Conservation (phyloP, 2,329 filamentous ascomycete species). For the Sarocladiaceae sp. region DNA sequence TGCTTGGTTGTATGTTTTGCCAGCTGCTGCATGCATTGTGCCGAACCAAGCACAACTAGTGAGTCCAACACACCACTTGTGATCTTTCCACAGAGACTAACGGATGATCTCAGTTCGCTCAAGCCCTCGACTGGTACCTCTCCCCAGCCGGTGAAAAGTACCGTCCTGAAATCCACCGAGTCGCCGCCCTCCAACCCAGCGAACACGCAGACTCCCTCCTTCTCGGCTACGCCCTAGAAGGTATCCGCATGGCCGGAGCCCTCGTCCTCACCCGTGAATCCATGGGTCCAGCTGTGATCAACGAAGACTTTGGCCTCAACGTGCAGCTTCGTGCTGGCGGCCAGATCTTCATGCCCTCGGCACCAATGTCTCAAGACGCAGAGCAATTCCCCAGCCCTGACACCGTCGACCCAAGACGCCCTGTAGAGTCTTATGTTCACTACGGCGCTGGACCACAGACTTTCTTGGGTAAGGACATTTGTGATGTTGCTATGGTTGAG, state of each 20-base stretch:
- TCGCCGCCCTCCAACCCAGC: slow-evolving; percentile 50
- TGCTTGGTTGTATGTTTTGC: slow-evolving; percentile 66
- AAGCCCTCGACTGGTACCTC: slow-evolving; percentile 70
- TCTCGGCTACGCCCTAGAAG: slow-evolving; percentile 68
- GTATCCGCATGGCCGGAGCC: slow-evolving; percentile 62
- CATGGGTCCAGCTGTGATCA: slow-evolving; percentile 37
- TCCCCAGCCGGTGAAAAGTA: slow-evolving; percentile 50
- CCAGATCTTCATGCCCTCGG: slow-evolving; percentile 61
- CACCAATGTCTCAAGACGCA: slow-evolving; percentile 50
- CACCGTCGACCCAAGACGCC: slow-evolving; percentile 58
- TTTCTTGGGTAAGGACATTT: slow-evolving; percentile 57
- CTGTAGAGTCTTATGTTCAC: slow-evolving; percentile 60
- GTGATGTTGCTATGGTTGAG: slow-evolving; percentile 58
- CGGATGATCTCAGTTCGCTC: slow-evolving; percentile 52
- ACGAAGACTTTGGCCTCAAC: slow-evolving; percentile 47
- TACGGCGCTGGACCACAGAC: slow-evolving; percentile 60
- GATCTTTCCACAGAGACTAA: neutral
- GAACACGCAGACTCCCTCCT: slow-evolving; percentile 60
- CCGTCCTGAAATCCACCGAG: slow-evolving; percentile 54
- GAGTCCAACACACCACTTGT: slow-evolving; percentile 26
- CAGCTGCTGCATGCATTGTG: slow-evolving; percentile 61
- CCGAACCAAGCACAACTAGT: slow-evolving; percentile 67
- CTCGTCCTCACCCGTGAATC: slow-evolving; percentile 58
- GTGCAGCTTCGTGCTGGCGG: slow-evolving; percentile 51
- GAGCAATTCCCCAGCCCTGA: slow-evolving; percentile 57